Percentiles rank a stretch among this genome's conserved stretches.
Conservation (phyloP, 441 rosid genomes). For the Populus hybrid region DNA sequence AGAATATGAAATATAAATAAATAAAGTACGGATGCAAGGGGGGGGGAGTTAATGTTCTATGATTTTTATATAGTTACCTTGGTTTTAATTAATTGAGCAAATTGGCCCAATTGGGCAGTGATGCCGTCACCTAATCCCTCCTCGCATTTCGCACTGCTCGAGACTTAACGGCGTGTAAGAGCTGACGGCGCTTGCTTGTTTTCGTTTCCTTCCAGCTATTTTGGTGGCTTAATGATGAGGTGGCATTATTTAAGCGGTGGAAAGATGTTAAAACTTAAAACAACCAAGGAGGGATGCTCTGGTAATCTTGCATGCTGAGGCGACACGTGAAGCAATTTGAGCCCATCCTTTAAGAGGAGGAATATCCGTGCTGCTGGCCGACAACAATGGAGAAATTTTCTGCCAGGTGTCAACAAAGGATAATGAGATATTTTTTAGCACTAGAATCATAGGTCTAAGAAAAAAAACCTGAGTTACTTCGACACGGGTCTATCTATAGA, state of each 20-base stretch:
- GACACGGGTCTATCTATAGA: too few relatives aligned
- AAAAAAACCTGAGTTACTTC: too few relatives aligned
- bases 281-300: not conserved
- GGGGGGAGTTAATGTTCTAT: too few relatives aligned
- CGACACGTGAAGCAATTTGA: not conserved
- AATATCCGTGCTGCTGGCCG: not conserved
- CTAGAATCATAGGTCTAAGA: too few relatives aligned
- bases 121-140: not conserved
- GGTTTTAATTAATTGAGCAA: not conserved
- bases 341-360: not conserved
- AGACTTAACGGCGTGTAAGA: not conserved
- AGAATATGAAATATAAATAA: too few relatives aligned
- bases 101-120: not conserved
- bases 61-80: not conserved
- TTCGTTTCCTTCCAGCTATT: not conserved
- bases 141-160: not conserved
- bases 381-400: not conserved
- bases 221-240: not conserved
- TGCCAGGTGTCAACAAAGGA: not conserved
- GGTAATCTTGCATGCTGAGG: not conserved
- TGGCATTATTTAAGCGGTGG: not conserved
- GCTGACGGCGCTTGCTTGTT: not conserved
- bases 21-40: too few relatives aligned
- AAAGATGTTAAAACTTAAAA: not conserved
- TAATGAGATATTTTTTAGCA: too few relatives aligned